A percentile compares a stretch with the other conserved stretches of the same genome.
Evolutionary conservation across 768 basidiomycete genomes (phyloP).

Genomic region (Hericium coralloides): DNA sequence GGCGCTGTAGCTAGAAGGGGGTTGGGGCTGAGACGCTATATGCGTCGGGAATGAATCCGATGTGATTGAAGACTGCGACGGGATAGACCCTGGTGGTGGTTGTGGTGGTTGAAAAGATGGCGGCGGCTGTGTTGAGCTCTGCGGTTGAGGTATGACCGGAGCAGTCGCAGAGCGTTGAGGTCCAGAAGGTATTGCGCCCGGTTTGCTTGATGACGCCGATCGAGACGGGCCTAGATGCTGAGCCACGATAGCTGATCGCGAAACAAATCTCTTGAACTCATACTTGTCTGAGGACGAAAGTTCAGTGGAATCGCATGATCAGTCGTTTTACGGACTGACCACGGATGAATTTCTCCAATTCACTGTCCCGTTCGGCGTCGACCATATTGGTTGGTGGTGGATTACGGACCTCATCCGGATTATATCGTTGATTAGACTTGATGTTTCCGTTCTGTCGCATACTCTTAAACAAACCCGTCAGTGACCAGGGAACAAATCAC

Average conservation of each 20-base stretch:
- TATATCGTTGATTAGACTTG: constrained; percentile 71
- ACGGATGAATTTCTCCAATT: constrained; percentile 87
- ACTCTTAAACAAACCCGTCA: constrained; percentile 30
- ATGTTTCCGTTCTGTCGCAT: constrained; percentile 80
- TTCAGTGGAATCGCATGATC: not conserved
- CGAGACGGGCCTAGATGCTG: constrained; percentile 23
- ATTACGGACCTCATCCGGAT: constrained; percentile 74
- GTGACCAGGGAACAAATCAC: constrained; percentile 10
- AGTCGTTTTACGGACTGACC: constrained; percentile 34
- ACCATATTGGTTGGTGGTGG: constrained; percentile 78
- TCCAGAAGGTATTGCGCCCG: constrained; percentile 1
- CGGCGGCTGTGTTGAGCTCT: not conserved
- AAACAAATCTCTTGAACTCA: constrained; percentile 61
- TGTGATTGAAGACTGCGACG: not conserved
- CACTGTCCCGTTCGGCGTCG: constrained; percentile 76
- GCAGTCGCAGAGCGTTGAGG: constrained; percentile 16
- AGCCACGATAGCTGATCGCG: constrained; percentile 18
- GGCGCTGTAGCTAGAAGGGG: not conserved
- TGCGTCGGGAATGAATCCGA: constrained; percentile 14
- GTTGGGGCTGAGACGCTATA: constrained; percentile 30
- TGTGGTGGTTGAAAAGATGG: not conserved
- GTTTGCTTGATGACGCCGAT: constrained; percentile 14
- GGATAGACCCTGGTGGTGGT: not conserved
- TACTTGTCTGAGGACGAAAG: constrained; percentile 53
- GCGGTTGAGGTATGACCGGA: constrained; percentile 6